phyloP scores from a whole-genome alignment of 1,139 yeast genomes.

The Lodderomyces pseudojiufengensis region DNA sequence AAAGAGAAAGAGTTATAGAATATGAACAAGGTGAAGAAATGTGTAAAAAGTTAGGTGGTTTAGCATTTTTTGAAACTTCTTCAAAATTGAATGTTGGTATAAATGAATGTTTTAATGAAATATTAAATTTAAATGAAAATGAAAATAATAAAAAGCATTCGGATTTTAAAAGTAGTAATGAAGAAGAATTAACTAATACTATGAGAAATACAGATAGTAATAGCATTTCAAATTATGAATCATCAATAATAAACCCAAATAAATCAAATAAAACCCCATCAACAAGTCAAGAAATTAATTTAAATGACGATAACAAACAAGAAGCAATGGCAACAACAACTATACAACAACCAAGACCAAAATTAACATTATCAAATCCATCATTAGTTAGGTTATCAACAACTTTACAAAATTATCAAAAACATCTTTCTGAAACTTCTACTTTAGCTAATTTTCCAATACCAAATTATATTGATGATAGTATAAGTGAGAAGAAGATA shows the following conservation, averaged over 20 bases:
- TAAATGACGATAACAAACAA: not conserved
- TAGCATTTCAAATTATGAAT: constrained; percentile 3
- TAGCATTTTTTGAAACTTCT: constrained; percentile 30
- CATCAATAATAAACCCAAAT: not conserved
- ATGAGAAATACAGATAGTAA: constrained; percentile 3
- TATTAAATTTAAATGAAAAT: not conserved
- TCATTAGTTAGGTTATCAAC: too few species aligned
- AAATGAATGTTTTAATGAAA: constrained; percentile 23
- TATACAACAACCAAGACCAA: not conserved
- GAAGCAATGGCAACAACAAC: constrained; percentile 1
- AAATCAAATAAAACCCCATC: not conserved
- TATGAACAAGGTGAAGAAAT: constrained; percentile 28
- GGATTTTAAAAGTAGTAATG: not conserved
- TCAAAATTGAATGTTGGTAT: constrained; percentile 21
- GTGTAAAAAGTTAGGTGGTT: constrained; percentile 26
- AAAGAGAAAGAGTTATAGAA: constrained; percentile 22
- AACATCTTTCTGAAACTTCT: too few species aligned
- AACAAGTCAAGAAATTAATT: not conserved
- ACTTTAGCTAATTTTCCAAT: too few species aligned
- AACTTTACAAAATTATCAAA: too few species aligned
- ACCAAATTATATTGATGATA: too few species aligned
- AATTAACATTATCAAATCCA: too few species aligned
- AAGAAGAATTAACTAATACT: too few species aligned
- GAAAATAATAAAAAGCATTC: not conserved
- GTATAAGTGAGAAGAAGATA: too few species aligned